phyloP scores from a whole-genome alignment of 2,329 filamentous ascomycete species.

The Fusarium sp. region DNA sequence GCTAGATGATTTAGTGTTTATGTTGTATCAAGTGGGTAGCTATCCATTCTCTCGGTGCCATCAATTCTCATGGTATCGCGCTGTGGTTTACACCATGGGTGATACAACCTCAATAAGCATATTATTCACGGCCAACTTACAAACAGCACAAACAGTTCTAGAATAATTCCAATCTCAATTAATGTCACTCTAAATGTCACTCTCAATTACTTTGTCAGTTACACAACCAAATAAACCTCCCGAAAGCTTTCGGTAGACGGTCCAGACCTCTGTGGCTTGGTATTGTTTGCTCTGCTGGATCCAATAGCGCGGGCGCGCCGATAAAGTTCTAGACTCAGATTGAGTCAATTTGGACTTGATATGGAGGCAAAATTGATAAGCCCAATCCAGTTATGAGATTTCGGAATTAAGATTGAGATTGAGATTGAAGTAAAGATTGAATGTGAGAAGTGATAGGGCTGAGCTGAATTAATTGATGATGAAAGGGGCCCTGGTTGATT shows the following conservation, averaged over 20 bases:
- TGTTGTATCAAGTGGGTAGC: background rate
- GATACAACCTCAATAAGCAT: too few relatives aligned
- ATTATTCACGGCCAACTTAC: too few relatives aligned
- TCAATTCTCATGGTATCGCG: background rate
- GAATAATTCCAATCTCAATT: background rate
- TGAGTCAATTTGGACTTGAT: background rate
- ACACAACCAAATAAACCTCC: background rate
- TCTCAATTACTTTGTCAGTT: background rate
- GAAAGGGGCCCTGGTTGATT: background rate
- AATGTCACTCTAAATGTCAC: background rate
- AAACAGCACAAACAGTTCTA: background rate
- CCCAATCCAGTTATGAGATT: too few relatives aligned
- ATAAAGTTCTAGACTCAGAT: background rate
- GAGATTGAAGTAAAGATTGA: background rate
- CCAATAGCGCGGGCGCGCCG: slow-evolving; percentile 13
- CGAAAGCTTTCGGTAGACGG: background rate
- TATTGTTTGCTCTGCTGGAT: background rate
- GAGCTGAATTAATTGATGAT: background rate
- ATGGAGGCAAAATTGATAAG: too few relatives aligned
- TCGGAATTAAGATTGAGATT: background rate
- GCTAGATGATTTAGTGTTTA: too few relatives aligned
- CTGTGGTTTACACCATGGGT: too few relatives aligned
- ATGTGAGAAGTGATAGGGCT: slow-evolving; percentile 19
- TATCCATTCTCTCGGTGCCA: too few relatives aligned
- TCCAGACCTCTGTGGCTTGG: background rate